Percentiles rank a stretch among this genome's conserved stretches.
phyloP scores from a whole-genome alignment of 495 filamentous ascomycete genomes.

The Tirmania nivea region DNA sequence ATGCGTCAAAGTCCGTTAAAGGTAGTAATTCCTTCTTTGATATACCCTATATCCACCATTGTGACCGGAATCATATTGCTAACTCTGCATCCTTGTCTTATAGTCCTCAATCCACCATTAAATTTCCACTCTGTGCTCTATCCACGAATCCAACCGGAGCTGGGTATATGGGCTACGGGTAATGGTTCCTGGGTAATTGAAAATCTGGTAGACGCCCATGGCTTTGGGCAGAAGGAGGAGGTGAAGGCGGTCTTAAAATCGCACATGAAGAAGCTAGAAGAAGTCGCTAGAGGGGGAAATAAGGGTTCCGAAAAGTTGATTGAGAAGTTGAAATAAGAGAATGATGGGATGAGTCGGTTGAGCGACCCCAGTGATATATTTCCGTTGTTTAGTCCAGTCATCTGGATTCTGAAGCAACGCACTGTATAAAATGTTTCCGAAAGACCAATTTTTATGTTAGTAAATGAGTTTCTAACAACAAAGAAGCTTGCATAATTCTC shows the following conservation, averaged over 20 bases:
- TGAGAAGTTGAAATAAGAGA: constrained; percentile 4
- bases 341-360: neutral
- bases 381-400: too few relatives aligned
- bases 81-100: neutral
- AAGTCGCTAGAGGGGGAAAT: constrained; percentile 18
- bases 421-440: too few relatives aligned
- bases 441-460: too few relatives aligned
- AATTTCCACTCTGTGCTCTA: constrained; percentile 62
- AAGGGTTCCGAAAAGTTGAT: constrained; percentile 22
- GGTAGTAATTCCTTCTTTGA: constrained; percentile 7
- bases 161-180: constrained; percentile 72
- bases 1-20: constrained; percentile 40
- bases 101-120: constrained; percentile 49
- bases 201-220: constrained; percentile 53
- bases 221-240: constrained; percentile 46
- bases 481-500: too few relatives aligned
- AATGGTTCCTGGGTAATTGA: constrained; percentile 63
- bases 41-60: constrained; percentile 1
- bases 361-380: too few relatives aligned
- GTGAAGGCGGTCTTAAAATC: constrained; percentile 40
- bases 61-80: neutral
- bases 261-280: constrained; percentile 22
- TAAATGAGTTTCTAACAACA: too few relatives aligned
- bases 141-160: constrained; percentile 46
- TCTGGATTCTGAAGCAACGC: too few relatives aligned